Evolutionary conservation across 371 early-diverging fungal genomes (phyloP), one percentile per base, ranked within the genome.

Genomic region (Amoeboaphelidium protococcarum): DNA sequence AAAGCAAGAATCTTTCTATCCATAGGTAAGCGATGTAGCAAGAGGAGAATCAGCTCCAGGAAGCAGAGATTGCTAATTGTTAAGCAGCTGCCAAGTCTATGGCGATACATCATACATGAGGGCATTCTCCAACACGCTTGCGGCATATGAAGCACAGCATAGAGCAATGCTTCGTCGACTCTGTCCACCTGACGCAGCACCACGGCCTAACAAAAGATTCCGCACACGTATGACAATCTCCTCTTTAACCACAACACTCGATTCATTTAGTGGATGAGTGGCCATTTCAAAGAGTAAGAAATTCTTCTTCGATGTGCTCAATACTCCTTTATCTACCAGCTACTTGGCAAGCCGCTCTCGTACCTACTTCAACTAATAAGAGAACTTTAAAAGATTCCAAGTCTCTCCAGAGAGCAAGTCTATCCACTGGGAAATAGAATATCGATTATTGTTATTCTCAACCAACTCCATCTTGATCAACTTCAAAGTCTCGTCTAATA

Each of bases 231-330:
- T 69, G 31, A 86, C 70, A 40, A 94, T 68, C 45, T 78, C 76
- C 48, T 83, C 82, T 53, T 91, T 89, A 45, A 76, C 72, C 37
- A 75, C 66, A 26, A 72, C 67, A 50, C n/a, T n/a, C n/a, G n/a
- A n/a, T n/a, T n/a, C n/a, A n/a, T n/a, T n/a, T n/a, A n/a, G n/a
- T n/a, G n/a, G 59, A 46, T 61, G 63, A 2, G 88, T 89, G 20
- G 91, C 86, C 87, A 88, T 85, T 53, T 91, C 91, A 53, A 92
- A 91, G 41, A 92, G 65, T 47, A 91, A 59, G 59, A 88, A 91
- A 58, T 82, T 85, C 40, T 82, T 74, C 55, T 87, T 88, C 52
- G 87, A 91, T 23, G 92, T 90, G 46, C 90, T 70, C 40, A 92
- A 59, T 12, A 92, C 77, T n/a, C 94, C 94, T 62, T 92, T 92